Conservation (phyloP, 2,329 filamentous ascomycete genomes). For the Ophiostoma sp. region DNA sequence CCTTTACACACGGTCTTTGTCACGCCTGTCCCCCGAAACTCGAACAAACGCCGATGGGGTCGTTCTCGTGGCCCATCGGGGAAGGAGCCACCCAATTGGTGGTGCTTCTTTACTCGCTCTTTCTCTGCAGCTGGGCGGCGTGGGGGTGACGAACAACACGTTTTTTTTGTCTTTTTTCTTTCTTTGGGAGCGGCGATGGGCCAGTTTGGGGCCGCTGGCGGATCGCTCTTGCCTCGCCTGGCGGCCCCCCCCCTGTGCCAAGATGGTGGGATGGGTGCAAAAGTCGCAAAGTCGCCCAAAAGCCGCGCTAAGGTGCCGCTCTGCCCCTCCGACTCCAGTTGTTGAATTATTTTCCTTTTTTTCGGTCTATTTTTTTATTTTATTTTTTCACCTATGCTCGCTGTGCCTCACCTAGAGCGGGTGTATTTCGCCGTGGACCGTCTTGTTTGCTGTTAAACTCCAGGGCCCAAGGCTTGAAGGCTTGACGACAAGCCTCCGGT, state of each 20-base stretch:
- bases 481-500: slow-evolving; percentile 21
- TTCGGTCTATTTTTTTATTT: slow-evolving; percentile 6
- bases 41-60: not conserved
- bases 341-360: no score
- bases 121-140: not conserved
- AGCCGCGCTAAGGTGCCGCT: slow-evolving; percentile 13
- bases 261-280: slow-evolving; percentile 18
- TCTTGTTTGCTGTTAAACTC: not conserved
- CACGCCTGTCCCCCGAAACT: not conserved
- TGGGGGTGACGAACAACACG: not conserved
- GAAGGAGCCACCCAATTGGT: not conserved
- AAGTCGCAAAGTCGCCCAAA: no score
- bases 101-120: slow-evolving; percentile 18
- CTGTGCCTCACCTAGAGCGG: slow-evolving; percentile 13
- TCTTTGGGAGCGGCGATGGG: not conserved
- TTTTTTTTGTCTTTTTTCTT: not conserved
- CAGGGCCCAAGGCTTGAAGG: not conserved
- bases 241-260: not conserved
- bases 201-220: not conserved
- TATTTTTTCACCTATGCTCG: slow-evolving; percentile 11
- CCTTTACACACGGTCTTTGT: not conserved
- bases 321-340: slow-evolving; percentile 1
- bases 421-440: slow-evolving; percentile 9
- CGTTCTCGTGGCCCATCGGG: not conserved
- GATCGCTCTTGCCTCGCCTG: not conserved